phyloP scores from a whole-genome alignment of 2,329 filamentous ascomycete genomes.

The Verticillium klebahnii region DNA sequence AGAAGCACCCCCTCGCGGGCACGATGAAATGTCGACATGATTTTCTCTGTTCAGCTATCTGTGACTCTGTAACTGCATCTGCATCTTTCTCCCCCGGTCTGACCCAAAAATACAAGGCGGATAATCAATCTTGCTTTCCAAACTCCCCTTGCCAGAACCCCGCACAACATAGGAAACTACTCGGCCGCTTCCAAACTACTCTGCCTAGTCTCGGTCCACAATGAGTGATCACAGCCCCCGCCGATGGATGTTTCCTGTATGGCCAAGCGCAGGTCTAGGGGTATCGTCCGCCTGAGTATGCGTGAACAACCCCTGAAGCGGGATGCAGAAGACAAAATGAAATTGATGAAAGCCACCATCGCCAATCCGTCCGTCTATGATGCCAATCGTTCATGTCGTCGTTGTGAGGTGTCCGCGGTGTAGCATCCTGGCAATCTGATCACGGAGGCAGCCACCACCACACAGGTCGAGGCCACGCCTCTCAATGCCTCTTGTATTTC shows the following conservation, averaged over 20 bases:
- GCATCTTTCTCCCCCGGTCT: not conserved
- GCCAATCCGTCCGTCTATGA: conserved; percentile 12
- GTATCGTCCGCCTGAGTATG: not conserved
- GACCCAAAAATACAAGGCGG: not conserved
- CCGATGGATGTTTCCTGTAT: not conserved
- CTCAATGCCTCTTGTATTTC: conserved; percentile 45
- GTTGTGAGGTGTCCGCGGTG: not conserved
- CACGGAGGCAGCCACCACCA: not conserved
- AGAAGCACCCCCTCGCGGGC: not conserved
- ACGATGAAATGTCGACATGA: not conserved
- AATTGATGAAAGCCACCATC: conserved; percentile 8
- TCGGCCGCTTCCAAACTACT: not conserved
- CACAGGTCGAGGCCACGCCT: not conserved
- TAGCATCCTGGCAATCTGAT: not conserved
- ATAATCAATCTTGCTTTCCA: not conserved
- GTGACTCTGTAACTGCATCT: not conserved
- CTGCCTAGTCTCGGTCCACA: not conserved
- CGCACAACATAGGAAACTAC: not conserved
- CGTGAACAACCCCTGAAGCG: not conserved
- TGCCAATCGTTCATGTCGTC: conserved; percentile 5
- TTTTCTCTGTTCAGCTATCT: not conserved
- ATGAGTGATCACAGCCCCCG: not conserved
- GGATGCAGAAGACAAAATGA: not conserved
- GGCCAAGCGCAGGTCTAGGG: not conserved
- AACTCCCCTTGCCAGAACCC: not conserved